Evolutionary conservation across 306 rosid genomes (phyloP), one percentile per base, ranked within the genome.

Genomic region (Benincasa hispida): DNA sequence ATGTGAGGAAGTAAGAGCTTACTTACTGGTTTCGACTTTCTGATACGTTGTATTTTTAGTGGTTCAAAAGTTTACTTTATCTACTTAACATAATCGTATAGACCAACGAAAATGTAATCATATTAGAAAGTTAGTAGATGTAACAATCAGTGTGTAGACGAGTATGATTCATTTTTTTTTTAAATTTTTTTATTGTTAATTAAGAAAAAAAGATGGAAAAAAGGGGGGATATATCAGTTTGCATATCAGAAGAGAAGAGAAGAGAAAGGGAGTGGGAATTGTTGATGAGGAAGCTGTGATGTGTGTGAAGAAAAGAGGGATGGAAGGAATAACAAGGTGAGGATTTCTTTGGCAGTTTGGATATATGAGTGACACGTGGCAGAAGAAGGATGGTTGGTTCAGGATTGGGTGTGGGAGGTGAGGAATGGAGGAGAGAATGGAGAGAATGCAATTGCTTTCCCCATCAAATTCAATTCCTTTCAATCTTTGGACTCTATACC

Each of bases 371-470:
- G 87, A 81, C 98, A 95, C 86, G 63, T 89, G 99, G 93, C 92
- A 79, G 30, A 5, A 81, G 54, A 39, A 56, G 82, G 76, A 66
- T 95, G 98, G 97, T 75, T 83, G 58, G 79, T 88, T 81, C 82
- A 82, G 85, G 99, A 92, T 95, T 82, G 88, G 97, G 88, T 83
- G 79, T 90, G 87, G 76, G 84, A 83, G 98, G 91, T 87, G 89
- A 77, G 87, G 92, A 84, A 63, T 80, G 88, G 87, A 86, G 86
- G 87, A 76, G 93, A 88, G 37, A 77, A 5, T 86, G 78, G 80
- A 72, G 73, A 77, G 58, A 70, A 70, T 47, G 39, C 58, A 25
- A 45, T 47, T 13, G 57, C 41, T 72, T 72, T 69, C 75, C 13
- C 51, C 51, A 24, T 24, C 75, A 24, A 25, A 42, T 45, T 25